Evolutionary conservation across 331 rosid genomes (phyloP), one percentile per base, ranked within the genome.

Genomic region (Prunus yedoensis): DNA sequence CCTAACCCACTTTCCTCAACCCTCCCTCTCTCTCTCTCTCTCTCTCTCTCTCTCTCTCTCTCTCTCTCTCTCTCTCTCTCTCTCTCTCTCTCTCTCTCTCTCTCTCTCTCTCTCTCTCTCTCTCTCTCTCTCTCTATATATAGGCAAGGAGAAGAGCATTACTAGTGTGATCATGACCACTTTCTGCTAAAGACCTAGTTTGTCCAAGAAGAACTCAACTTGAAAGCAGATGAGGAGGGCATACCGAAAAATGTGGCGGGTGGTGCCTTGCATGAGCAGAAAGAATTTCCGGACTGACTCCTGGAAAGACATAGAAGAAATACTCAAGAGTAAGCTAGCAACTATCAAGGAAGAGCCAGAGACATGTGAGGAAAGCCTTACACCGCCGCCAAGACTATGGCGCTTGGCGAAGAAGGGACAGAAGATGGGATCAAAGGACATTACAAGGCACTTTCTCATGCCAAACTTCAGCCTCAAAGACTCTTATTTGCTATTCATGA

Each of bases 301-400:
- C 1, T 83, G 82, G 82, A 84, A 82, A 68, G 93, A 87, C 71
- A 87, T 83, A 73, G 94, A 87, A 68, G 88, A 87, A 28, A 87
- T 91, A 76, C 83, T 88, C 77, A 85, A 89, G 83, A 81, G 88
- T 78, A 91, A 89, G 87, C 92, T 91, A 79, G 81, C 91, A 57
- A 89, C 90, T 8, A 91, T 91, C 58, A 79, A 68, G 62, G 96
- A 91, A 79, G 96, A 89, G 72, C 90, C 94, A 20, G 96, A 91
- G 35, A 53, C 54, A 8, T 81, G 80, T 61, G 90, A 89, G 43
- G 89, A 85, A 80, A 80, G 46, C 52, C 57, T 68, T 16, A 71
- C 85, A 71, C 80, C 86, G 4, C 85, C 88, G 4, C 85, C 88
- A 54, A 79, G 86, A 20, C 79, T 80, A 15, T 4, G 78, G 80